phyloP scores from a whole-genome alignment of 164 flowering plant genomes.

The Dillenia turbinata region DNA sequence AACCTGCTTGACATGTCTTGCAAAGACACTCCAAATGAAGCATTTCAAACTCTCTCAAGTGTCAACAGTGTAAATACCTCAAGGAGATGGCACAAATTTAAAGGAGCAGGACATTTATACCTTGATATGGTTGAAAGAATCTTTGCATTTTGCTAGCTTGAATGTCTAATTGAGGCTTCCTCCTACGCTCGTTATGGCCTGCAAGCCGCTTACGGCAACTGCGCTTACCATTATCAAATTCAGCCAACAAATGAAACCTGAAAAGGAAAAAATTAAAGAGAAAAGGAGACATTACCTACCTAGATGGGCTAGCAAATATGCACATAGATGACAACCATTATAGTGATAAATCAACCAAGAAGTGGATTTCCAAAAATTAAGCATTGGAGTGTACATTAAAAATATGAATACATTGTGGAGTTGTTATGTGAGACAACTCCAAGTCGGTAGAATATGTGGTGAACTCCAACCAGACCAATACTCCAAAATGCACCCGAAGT shows the following conservation, averaged over 20 bases:
- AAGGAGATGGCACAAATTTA: not conserved
- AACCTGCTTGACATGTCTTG: not conserved
- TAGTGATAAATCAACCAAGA: too few species aligned
- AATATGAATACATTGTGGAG: too few species aligned
- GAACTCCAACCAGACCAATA: too few species aligned
- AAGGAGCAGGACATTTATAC: slow-evolving; percentile 17
- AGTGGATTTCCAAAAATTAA: too few species aligned
- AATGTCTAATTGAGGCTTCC: slow-evolving; percentile 52
- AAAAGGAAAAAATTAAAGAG: not conserved
- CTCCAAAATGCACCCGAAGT: too few species aligned
- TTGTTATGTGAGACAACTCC: too few species aligned
- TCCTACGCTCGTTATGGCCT: slow-evolving; percentile 69
- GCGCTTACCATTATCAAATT: slow-evolving; percentile 75
- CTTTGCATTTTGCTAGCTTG: slow-evolving; percentile 33
- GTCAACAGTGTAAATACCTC: not conserved
- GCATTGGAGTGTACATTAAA: too few species aligned
- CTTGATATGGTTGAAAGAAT: slow-evolving; percentile 35
- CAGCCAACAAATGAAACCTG: slow-evolving; percentile 64
- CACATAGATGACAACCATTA: too few species aligned
- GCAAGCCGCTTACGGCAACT: slow-evolving; percentile 78
- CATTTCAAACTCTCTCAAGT: not conserved
- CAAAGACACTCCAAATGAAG: not conserved
- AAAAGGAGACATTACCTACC: too few species aligned
- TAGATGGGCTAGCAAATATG: too few species aligned
- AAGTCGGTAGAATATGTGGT: too few species aligned